These are phyloP conservation scores for Hypoxylon lienhwacheense DNA, from an alignment of 495 filamentous ascomycete species.

Conservation along the genomic window DNA sequence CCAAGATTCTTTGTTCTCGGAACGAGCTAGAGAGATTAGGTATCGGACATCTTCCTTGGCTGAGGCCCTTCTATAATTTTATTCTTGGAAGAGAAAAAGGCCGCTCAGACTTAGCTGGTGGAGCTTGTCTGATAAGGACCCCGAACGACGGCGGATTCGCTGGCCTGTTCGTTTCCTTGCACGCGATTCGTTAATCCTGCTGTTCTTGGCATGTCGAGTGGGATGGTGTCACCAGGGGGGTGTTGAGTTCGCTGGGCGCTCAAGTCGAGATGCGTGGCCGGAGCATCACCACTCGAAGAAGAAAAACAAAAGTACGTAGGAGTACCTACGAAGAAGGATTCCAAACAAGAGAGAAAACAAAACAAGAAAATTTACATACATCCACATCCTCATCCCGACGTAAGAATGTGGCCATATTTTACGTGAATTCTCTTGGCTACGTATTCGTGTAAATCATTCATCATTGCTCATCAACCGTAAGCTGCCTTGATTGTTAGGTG, in stretches of 20 bases:
- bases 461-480: background rate
- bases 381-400: background rate
- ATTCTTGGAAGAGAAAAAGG: slow-evolving; percentile 19
- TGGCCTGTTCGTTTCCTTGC: too few species aligned
- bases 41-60: slow-evolving; percentile 14
- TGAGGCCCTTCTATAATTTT: slow-evolving; percentile 10
- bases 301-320: slow-evolving; percentile 12
- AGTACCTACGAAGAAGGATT: slow-evolving; percentile 6
- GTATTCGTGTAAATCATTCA: too few species aligned
- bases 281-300: slow-evolving; percentile 28
- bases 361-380: background rate
- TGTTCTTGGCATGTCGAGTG: slow-evolving; percentile 19
- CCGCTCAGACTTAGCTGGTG: slow-evolving; percentile 20
- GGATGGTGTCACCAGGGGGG: slow-evolving; percentile 14
- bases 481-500: slow-evolving; percentile 25
- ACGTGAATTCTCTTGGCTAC: slow-evolving; percentile 14
- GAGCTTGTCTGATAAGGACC: slow-evolving; percentile 35
- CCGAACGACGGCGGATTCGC: slow-evolving; percentile 21
- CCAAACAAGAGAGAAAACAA: background rate
- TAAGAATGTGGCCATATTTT: slow-evolving; percentile 5
- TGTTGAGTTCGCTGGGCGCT: background rate
- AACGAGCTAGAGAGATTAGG: background rate
- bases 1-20: slow-evolving; percentile 21
- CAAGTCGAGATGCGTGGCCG: slow-evolving; percentile 21
- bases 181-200: slow-evolving; percentile 15